Evolutionary conservation across 305 asterid species (phyloP).

Genomic region (Withania somnifera): DNA sequence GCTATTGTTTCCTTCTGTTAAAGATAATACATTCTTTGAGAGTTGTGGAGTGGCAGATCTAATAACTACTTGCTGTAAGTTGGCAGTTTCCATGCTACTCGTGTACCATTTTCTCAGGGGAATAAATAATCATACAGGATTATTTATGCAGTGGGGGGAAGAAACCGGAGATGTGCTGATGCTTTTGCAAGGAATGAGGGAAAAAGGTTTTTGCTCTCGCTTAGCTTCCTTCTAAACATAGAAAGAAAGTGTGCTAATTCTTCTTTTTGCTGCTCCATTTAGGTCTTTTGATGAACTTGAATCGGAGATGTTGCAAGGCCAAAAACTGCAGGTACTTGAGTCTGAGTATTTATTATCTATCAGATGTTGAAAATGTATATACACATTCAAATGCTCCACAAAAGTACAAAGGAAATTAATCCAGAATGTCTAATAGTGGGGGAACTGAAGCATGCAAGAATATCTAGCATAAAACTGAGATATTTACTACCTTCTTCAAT

Average conservation of each 20-base stretch:
- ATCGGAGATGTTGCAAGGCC: slow-evolving; percentile 86
- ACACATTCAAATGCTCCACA: not conserved
- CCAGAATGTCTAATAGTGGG: not conserved
- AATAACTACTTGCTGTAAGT: slow-evolving; percentile 86
- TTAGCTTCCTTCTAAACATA: not conserved
- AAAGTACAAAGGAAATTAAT: not conserved
- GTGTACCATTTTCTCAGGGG: not conserved
- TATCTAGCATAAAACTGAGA: not conserved
- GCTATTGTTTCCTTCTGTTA: slow-evolving; percentile 65
- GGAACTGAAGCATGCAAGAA: not conserved
- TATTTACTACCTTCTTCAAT: not conserved
- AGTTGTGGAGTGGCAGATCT: slow-evolving; percentile 94
- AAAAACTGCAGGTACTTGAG: slow-evolving; percentile 59
- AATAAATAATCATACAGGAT: not conserved
- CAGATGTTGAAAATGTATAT: not conserved
- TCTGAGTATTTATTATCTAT: not conserved
- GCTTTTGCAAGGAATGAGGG: slow-evolving; percentile 78
- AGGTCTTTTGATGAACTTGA: slow-evolving; percentile 78
- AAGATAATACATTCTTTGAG: slow-evolving; percentile 78
- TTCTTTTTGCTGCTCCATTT: not conserved
- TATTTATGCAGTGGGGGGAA: slow-evolving; percentile 59
- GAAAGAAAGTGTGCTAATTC: not conserved
- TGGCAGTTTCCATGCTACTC: not conserved
- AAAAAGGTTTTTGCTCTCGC: slow-evolving; percentile 30
- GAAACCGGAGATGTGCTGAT: slow-evolving; percentile 86